Evolutionary conservation across 1,284 basidiomycete genomes (phyloP).

Genomic region (Schizophyllum commune): DNA sequence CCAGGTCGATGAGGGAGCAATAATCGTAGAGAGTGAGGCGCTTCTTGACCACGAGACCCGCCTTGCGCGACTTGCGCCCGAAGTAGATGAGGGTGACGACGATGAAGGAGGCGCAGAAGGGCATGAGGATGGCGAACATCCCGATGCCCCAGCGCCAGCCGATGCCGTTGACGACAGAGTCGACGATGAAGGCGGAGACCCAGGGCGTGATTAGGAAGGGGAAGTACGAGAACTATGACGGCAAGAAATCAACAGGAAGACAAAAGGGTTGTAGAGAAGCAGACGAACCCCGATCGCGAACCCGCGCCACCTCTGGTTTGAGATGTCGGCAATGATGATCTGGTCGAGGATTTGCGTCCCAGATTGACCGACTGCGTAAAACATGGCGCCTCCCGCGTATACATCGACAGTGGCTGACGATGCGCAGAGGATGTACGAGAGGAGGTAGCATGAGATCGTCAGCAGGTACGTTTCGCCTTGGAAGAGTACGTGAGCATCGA

Average conservation of each 20-base stretch:
- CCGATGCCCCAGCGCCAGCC: background rate
- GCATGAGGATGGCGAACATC: background rate
- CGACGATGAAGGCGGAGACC: slow-evolving; percentile 7
- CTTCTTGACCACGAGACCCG: slow-evolving; percentile 1
- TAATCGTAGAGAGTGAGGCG: slow-evolving; percentile 3
- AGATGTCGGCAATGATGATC: background rate
- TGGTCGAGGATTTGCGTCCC: slow-evolving; percentile 1
- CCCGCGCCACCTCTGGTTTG: background rate
- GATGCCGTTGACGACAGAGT: slow-evolving; percentile 4
- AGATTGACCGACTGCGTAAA: slow-evolving; percentile 4
- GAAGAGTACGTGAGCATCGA: too few relatives aligned
- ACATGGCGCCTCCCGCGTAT: slow-evolving; percentile 5
- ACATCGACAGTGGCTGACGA: slow-evolving; percentile 3
- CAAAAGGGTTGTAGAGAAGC: too few relatives aligned
- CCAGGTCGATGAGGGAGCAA: slow-evolving; percentile 6
- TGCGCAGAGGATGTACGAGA: slow-evolving; percentile 2
- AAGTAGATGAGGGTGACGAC: slow-evolving; percentile 5
- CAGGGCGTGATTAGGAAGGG: slow-evolving; percentile 6
- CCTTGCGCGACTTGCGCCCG: slow-evolving; percentile 4
- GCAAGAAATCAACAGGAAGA: too few relatives aligned
- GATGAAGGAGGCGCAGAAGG: slow-evolving; percentile 3
- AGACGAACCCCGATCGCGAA: background rate
- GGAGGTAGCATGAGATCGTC: slow-evolving; percentile 4
- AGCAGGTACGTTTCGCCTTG: slow-evolving; percentile 2
- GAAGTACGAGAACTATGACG: slow-evolving; percentile 5